Percentiles rank a stretch among this genome's conserved stretches.
These are phyloP conservation scores for Fusarium tanahbumbuense DNA, from an alignment of 2,329 filamentous ascomycete species.

Conservation along the genomic window DNA sequence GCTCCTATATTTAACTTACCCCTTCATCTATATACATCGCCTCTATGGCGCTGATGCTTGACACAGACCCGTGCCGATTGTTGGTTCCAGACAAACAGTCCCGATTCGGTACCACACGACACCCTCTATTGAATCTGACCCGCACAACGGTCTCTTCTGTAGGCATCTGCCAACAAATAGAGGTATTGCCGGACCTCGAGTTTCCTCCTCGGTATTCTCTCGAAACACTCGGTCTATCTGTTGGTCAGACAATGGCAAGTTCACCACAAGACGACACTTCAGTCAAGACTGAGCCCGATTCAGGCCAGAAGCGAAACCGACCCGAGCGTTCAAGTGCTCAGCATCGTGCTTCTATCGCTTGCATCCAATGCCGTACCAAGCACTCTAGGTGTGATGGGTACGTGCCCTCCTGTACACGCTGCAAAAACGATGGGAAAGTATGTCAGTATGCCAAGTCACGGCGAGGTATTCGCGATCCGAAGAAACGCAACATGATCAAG, in stretches of 20 bases:
- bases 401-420: slow-evolving; percentile 36
- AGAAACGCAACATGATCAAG: slow-evolving; percentile 26
- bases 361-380: slow-evolving; percentile 38
- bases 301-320: slow-evolving; percentile 23
- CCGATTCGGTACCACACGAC: slow-evolving; percentile 7
- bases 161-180: slow-evolving; percentile 11
- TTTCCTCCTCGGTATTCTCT: slow-evolving; percentile 1
- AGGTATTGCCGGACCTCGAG: background rate
- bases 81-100: slow-evolving; percentile 22
- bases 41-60: background rate
- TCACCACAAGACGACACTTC: slow-evolving; percentile 12
- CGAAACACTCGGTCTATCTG: background rate
- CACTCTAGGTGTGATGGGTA: slow-evolving; percentile 40
- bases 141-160: background rate
- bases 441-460: slow-evolving; percentile 40
- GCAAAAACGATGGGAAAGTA: slow-evolving; percentile 20
- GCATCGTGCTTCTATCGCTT: slow-evolving; percentile 40
- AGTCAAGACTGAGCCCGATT: slow-evolving; percentile 1
- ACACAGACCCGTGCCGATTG: slow-evolving; percentile 5
- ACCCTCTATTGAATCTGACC: slow-evolving; percentile 8
- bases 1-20: background rate
- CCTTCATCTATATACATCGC: background rate
- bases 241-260: slow-evolving; percentile 28
- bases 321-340: slow-evolving; percentile 24
- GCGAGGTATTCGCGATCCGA: slow-evolving; percentile 35